Conservation (phyloP, 768 basidiomycete species). For the Russula brevipes region DNA sequence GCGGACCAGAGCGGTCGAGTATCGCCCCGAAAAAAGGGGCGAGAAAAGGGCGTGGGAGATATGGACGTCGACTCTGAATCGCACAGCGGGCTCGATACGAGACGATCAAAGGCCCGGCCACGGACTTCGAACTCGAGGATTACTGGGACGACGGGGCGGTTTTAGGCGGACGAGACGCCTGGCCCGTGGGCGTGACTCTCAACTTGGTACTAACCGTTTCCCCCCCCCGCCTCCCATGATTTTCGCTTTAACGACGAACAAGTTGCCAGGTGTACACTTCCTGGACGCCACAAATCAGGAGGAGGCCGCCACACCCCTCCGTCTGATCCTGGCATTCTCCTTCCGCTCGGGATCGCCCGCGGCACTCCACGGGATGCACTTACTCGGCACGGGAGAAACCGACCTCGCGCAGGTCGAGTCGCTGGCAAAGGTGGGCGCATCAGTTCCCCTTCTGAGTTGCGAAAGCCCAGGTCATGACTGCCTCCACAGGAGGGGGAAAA, state of each 20-base stretch:
- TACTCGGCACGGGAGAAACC: constrained; percentile 60
- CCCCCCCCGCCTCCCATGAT: background rate
- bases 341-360: constrained; percentile 40
- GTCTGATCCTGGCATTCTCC: constrained; percentile 60
- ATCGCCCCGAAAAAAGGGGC: constrained; percentile 42
- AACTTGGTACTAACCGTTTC: constrained; percentile 53
- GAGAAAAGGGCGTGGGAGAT: constrained; percentile 33
- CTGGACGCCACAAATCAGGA: constrained; percentile 72
- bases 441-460: background rate
- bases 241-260: background rate
- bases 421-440: constrained; percentile 48
- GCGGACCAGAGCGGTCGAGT: constrained; percentile 64
- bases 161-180: constrained; percentile 53
- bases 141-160: constrained; percentile 82
- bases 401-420: constrained; percentile 43
- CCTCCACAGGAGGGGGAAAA: constrained; percentile 56
- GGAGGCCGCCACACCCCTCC: constrained; percentile 59
- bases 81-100: constrained; percentile 54
- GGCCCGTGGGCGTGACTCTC: constrained; percentile 76
- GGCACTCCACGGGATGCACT: constrained; percentile 55
- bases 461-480: background rate
- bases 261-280: constrained; percentile 59
- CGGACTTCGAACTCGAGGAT: constrained; percentile 83
- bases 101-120: constrained; percentile 43
- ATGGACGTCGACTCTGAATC: constrained; percentile 54